phyloP scores from a whole-genome alignment of 2,329 filamentous ascomycete genomes.

The Nemania abortiva region DNA sequence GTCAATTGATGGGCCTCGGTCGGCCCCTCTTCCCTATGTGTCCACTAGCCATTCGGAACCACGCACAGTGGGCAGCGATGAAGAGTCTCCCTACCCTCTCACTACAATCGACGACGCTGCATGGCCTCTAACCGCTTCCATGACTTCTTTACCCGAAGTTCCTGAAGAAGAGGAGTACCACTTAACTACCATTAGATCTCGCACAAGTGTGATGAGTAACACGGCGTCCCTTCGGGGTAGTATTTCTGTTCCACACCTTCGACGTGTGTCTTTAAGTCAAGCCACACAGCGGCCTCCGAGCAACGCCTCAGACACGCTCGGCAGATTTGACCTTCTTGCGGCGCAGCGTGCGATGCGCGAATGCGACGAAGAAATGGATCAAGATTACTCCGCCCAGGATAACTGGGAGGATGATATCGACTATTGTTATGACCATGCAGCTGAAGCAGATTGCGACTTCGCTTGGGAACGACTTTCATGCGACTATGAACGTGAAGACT shows the following conservation, averaged over 20 bases:
- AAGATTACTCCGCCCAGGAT: slow-evolving; percentile 53
- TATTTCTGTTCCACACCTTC: slow-evolving; percentile 67
- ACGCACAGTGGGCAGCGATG: slow-evolving; percentile 21
- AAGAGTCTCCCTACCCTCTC: slow-evolving; percentile 55
- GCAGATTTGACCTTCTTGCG: slow-evolving; percentile 57
- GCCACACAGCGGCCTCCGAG: slow-evolving; percentile 55
- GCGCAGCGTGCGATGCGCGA: slow-evolving; percentile 52
- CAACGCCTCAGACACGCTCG: slow-evolving; percentile 66
- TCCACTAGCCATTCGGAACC: slow-evolving; percentile 32
- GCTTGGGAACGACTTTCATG: slow-evolving; percentile 72
- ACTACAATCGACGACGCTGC: slow-evolving; percentile 58
- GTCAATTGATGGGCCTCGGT: slow-evolving; percentile 33
- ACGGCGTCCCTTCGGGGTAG: slow-evolving; percentile 66
- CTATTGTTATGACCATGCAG: slow-evolving; percentile 77
- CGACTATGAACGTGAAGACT: slow-evolving; percentile 57
- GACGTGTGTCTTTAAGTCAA: slow-evolving; percentile 57
- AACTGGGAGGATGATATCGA: slow-evolving; percentile 78
- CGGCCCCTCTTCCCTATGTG: slow-evolving; percentile 23
- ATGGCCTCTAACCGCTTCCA: slow-evolving; percentile 59
- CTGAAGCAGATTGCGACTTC: slow-evolving; percentile 74
- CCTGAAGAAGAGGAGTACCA: slow-evolving; percentile 72
- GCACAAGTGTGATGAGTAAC: slow-evolving; percentile 61
- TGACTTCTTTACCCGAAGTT: slow-evolving; percentile 66
- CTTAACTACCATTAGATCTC: slow-evolving; percentile 54
- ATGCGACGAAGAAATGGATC: slow-evolving; percentile 40